Evolutionary conservation across 345 rosid species (phyloP).

Genomic region (Punica granatum): DNA sequence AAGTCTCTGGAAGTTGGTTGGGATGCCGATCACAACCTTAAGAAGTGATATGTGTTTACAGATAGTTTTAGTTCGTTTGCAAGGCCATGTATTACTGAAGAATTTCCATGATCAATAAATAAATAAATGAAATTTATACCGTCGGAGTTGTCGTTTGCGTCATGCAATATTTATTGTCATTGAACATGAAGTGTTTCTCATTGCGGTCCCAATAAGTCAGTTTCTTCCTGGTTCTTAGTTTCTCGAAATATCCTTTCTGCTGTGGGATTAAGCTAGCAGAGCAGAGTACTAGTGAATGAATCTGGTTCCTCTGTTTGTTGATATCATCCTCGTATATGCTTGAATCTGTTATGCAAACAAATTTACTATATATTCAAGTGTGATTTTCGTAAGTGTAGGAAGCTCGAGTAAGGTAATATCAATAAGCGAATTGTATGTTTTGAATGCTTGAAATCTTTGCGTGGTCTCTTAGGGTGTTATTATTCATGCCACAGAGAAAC

Average conservation of each 20-base stretch:
- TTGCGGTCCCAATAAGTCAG: too few relatives aligned
- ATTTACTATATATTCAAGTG: too few relatives aligned
- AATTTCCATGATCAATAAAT: neutral
- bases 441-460: neutral
- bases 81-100: neutral
- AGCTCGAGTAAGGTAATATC: neutral
- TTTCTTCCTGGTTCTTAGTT: too few relatives aligned
- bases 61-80: neutral
- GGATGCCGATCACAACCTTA: too few relatives aligned
- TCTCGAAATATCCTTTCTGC: too few relatives aligned
- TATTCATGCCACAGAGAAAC: constrained; percentile 51
- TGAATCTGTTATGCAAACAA: neutral
- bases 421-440: neutral
- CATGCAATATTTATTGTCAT: neutral
- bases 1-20: neutral
- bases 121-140: too few relatives aligned
- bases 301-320: neutral
- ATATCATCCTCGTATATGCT: neutral
- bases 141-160: too few relatives aligned
- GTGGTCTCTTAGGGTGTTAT: neutral
- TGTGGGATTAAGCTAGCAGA: neutral
- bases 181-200: neutral
- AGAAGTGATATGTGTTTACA: too few relatives aligned
- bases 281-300: too few relatives aligned
- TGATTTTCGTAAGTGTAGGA: neutral